phyloP scores from a whole-genome alignment of 345 rosid species.

The Trapa incisa region DNA sequence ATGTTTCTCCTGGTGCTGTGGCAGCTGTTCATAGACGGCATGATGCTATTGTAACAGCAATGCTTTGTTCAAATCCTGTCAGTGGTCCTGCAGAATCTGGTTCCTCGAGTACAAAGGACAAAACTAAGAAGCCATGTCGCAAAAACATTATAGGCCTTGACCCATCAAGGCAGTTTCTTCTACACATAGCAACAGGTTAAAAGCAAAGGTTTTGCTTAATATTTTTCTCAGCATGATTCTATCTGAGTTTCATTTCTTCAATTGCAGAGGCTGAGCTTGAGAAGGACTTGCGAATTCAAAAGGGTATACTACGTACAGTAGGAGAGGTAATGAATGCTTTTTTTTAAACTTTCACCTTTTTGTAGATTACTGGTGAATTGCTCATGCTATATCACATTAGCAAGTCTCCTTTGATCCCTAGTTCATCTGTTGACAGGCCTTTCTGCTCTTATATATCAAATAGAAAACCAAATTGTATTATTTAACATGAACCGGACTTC shows the following conservation, averaged over 20 bases:
- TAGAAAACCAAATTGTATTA: background rate
- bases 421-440: background rate
- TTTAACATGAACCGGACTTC: background rate
- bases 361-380: background rate
- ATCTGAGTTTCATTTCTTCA: conserved; percentile 8
- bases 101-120: conserved; percentile 66
- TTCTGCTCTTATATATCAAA: background rate
- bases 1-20: conserved; percentile 85
- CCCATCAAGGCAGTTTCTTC: conserved; percentile 56
- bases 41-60: conserved; percentile 74
- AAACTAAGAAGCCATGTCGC: conserved; percentile 72
- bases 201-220: conserved; percentile 1
- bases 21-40: conserved; percentile 90
- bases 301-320: conserved; percentile 64
- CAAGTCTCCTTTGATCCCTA: background rate
- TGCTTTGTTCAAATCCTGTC: conserved; percentile 80
- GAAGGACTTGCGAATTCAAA: conserved; percentile 63
- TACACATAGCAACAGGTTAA: conserved; percentile 72
- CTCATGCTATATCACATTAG: background rate
- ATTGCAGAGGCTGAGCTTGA: conserved; percentile 60
- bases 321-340: conserved; percentile 52
- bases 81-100: conserved; percentile 71
- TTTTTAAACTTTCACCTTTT: background rate
- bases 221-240: conserved; percentile 7
- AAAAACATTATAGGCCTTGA: conserved; percentile 75